Evolutionary conservation across 1,284 basidiomycete genomes (phyloP).

Genomic region (Cerrena zonata): DNA sequence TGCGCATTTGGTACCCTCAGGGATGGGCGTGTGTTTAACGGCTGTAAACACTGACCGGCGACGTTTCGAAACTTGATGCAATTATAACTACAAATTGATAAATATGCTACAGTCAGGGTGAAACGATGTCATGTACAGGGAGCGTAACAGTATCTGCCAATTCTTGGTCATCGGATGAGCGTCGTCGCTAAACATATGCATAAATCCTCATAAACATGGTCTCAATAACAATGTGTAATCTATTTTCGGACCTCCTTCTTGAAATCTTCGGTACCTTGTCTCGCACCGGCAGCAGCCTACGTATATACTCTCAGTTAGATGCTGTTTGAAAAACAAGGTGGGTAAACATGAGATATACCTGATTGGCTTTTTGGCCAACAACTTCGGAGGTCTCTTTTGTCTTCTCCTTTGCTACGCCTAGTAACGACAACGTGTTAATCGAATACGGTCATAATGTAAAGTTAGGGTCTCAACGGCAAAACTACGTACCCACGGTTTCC

Average conservation of each 20-base stretch:
- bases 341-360: constrained; percentile 29
- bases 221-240: constrained; percentile 6
- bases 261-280: constrained; percentile 36
- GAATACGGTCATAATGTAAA: background rate
- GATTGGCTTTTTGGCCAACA: constrained; percentile 36
- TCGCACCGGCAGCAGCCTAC: constrained; percentile 40
- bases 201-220: too few relatives aligned
- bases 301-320: background rate
- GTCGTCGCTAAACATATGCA: too few relatives aligned
- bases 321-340: background rate
- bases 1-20: too few relatives aligned
- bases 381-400: constrained; percentile 41
- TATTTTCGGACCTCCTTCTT: constrained; percentile 40
- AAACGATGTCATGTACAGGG: too few relatives aligned
- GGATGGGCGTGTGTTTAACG: too few relatives aligned
- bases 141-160: too few relatives aligned
- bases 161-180: too few relatives aligned
- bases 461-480: background rate
- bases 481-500: constrained; percentile 43
- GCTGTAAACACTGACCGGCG: too few relatives aligned
- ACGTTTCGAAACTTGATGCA: too few relatives aligned
- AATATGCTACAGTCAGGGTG: too few relatives aligned
- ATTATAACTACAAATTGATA: too few relatives aligned
- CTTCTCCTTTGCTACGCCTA: constrained; percentile 22
- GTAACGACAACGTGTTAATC: background rate